These are phyloP conservation scores for Deakozyma indianensis DNA, from an alignment of 805 yeast genomes.

Conservation along the genomic window DNA sequence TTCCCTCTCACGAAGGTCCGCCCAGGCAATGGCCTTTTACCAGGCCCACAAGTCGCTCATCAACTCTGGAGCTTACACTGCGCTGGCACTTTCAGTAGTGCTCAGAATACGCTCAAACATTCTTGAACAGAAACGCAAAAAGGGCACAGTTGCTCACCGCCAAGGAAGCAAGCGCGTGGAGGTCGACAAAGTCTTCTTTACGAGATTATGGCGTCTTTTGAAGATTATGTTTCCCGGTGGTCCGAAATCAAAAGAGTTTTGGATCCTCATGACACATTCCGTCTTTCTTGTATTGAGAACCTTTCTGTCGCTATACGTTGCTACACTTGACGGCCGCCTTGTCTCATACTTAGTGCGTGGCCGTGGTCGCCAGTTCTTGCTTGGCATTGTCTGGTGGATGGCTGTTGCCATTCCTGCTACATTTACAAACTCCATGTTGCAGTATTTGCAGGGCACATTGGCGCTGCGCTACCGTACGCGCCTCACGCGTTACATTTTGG, in stretches of 20 bases:
- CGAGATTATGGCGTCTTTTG: slow-evolving; percentile 16
- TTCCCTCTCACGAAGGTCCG: too few relatives aligned
- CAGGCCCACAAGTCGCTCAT: not conserved
- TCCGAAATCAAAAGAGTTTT: slow-evolving; percentile 17
- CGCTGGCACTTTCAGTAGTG: not conserved
- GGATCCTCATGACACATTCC: slow-evolving; percentile 36
- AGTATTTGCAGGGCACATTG: slow-evolving; percentile 23
- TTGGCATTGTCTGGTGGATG: slow-evolving; percentile 64
- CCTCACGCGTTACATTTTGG: slow-evolving; percentile 49
- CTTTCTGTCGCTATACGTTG: slow-evolving; percentile 62
- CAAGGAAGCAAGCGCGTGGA: slow-evolving; percentile 12
- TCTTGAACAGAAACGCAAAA: not conserved
- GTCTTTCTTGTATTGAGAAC: slow-evolving; percentile 53
- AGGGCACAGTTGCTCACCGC: not conserved
- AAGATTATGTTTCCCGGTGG: slow-evolving; percentile 22
- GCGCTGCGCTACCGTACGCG: slow-evolving; percentile 39
- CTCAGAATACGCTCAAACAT: not conserved
- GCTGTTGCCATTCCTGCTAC: slow-evolving; percentile 77
- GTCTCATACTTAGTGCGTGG: slow-evolving; percentile 72
- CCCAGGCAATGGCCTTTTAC: too few relatives aligned
- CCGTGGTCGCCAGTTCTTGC: slow-evolving; percentile 46
- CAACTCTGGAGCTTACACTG: not conserved
- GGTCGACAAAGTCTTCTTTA: slow-evolving; percentile 18
- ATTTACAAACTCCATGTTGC: slow-evolving; percentile 53
- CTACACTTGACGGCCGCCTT: slow-evolving; percentile 70